Percentiles rank a stretch among this genome's conserved stretches.
Evolutionary conservation across 208 protist species (phyloP).

Genomic region (Jaenimonas drosophilae): DNA sequence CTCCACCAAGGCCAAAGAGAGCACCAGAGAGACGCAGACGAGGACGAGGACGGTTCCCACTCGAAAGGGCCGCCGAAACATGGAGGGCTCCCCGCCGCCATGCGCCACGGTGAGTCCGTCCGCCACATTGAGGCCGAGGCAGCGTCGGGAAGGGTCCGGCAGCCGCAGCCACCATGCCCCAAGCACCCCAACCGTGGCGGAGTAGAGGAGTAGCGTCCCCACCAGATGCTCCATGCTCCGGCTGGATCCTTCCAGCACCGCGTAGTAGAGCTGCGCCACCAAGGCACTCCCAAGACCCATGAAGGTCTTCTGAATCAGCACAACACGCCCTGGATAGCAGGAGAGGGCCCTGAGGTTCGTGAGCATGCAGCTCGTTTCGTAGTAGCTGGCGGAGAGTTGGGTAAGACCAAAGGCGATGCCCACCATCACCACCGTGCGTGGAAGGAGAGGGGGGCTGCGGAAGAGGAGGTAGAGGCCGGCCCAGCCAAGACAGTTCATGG

Average conservation of each 20-base stretch:
- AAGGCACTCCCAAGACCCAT: conserved; percentile 77
- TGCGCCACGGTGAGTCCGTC: conserved; percentile 22
- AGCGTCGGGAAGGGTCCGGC: conserved; percentile 27
- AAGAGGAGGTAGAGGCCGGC: conserved; percentile 64
- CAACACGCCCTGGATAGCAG: conserved; percentile 64
- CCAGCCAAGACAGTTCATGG: conserved; percentile 62
- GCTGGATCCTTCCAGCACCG: conserved; percentile 46
- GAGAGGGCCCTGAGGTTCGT: conserved; percentile 69
- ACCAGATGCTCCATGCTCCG: conserved; percentile 50
- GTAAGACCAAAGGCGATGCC: conserved; percentile 61
- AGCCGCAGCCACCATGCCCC: conserved; percentile 38
- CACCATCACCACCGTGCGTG: conserved; percentile 30
- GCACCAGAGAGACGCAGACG: conserved; percentile 27
- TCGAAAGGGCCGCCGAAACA: conserved; percentile 57
- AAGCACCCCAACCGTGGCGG: conserved; percentile 34
- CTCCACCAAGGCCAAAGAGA: conserved; percentile 36
- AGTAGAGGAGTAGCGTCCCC: conserved; percentile 44
- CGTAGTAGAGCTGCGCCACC: conserved; percentile 61
- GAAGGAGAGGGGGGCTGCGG: background rate
- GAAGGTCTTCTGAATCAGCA: conserved; percentile 82
- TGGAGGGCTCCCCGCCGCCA: conserved; percentile 42
- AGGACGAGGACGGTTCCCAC: conserved; percentile 43
- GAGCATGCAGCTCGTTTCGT: conserved; percentile 62
- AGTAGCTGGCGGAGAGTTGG: conserved; percentile 79
- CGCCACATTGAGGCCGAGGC: conserved; percentile 56